Evolutionary conservation across 768 basidiomycete genomes (phyloP), one percentile per base, ranked within the genome.

Genomic region (Auriscalpium vulgare): DNA sequence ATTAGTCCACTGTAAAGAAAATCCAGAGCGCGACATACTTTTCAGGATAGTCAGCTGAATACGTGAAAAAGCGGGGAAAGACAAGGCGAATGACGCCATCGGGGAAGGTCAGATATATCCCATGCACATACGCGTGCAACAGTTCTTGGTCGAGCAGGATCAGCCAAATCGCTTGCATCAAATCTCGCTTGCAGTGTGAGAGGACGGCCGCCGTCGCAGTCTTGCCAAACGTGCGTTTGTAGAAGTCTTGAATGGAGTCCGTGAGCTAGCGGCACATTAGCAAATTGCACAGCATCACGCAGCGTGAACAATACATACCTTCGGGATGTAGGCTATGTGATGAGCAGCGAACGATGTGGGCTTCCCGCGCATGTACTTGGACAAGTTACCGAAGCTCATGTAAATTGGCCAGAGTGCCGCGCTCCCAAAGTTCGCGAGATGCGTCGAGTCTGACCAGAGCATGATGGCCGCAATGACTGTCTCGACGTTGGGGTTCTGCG

Each of bases 11-110:
- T 8, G 46, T 8, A 11, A 34, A 19, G 6, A n/a, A 51, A 16
- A 50, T 11, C 47, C 45, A 14, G 17, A 47, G 23, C 23, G 23
- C 23, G 23, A 52, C 62, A 37, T 16, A 68, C 67, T 66, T 66
- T 36, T 68, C 67, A 0, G 64, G 66, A 55, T 68, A 68, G 49
- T 68, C 67, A 4, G 66, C 67, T 17, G 62, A 62, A 49, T 68
- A 66, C 8, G 56, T 60, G 47, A 65, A 65, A 2, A 68, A 50
- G 1, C 64, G 59, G 2, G 58, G 59, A 47, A 54, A 68, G 0
- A 68, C 17, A 1, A 66, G 59, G 0, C 67, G 55, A 1, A 17
- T 37, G 11, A 68, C 36, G 0, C 64, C 64, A 55, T 68, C 65
- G 1, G 23, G 35, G 45, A 62, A 68, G 1, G 45, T 49, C 7